Base-by-base conservation (phyloP, 306 rosid species). In the Gastrolobium bilobum region DNA sequence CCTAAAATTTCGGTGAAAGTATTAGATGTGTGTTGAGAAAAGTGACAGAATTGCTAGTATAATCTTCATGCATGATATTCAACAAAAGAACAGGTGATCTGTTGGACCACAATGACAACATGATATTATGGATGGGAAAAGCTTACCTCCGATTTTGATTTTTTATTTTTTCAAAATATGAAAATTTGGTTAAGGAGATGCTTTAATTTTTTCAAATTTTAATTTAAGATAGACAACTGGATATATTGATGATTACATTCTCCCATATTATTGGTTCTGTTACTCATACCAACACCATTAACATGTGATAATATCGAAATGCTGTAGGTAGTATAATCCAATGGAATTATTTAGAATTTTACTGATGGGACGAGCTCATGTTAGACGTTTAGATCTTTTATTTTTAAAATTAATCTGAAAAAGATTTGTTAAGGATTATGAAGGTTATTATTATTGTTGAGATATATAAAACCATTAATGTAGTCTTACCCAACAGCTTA, bases 71-170 rank as follows among this genome's bases (percentile, higher is more conserved):
- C 54, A 52, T 54, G 14, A 69, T 54, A 47, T 64, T 15, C 79
- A 74, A 39, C 9, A 9, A 52, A 34, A 60, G 57, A 74, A 38
- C 78, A 10, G 14, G 50, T 57, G 61, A 71, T 71, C 67, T 68
- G 54, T 79, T 69, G 34, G 69, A 75, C 53, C 51, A 40, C 79
- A 47, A 10, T 38, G 46, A 11, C 63, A 48, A 37, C 52, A 65
- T 31, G 67, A 29, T 38, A 26, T 35, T 39, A 14, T 39, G 46
- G 58, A 61, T 71, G 47, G 48, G 57, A 68, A 40, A 40, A 52
- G 34, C 56, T 29, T 35, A 8, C 68, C 56, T 13, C 3, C 1
- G 15, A 11, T 15, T 58, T 30, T 54, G 0, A 20, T 20, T 20
- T 20, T 20, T 20, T 20, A n/a, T 20, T 3, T 56, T 7, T 33